Base-by-base conservation (phyloP, 169 alveolate genomes). In the Neospora caninum region DNA sequence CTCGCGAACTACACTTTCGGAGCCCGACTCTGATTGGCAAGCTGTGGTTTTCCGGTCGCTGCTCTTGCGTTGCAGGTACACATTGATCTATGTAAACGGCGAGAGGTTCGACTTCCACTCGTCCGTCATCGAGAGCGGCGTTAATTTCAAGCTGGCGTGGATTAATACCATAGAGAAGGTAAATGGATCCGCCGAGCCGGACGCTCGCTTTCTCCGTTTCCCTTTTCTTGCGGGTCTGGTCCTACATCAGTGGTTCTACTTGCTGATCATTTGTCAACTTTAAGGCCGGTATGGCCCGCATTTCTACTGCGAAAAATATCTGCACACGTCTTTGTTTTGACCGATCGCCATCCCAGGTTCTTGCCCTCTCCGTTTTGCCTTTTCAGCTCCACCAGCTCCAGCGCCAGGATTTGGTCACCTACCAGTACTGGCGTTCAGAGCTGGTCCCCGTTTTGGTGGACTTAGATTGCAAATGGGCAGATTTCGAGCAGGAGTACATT, bases 91-190 rank as follows among this genome's bases (percentile, higher is more conserved):
- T 73, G 95, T 93, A 4, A 93, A 93, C 86, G 95, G 95, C 82
- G 95, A 93, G n/a, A 10, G 95, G n/a, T 93, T 54, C 41, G 95
- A 93, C 45, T 93, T 93, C 70, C 91, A 93, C 39, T 89, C 87
- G 34, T 34, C 95, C 2, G 95, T 93, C 25, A n/a, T 93, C 27
- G 93, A 93, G 53, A 84, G 95, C 49, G 95, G 95, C 34, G 70
- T 58, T 20, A 73, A 36, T 39, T 86, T 93, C 45, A 87, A 80
- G 82, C 80, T 54, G n/a, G 91, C 95, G 2, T 93, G 95, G 95
- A 36, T 38, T 38, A 67, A 42, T 29, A 38, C 93, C 9, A 16
- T 88, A 0, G 91, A 78, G 7, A 70, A 36, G 93, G 95, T 93
- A 54, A 93, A 38, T 13, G 29, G 54, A 42, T 25, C 25, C 9